Base-by-base conservation (phyloP, 1,284 basidiomycete genomes). In the Tylopilus sp. region DNA sequence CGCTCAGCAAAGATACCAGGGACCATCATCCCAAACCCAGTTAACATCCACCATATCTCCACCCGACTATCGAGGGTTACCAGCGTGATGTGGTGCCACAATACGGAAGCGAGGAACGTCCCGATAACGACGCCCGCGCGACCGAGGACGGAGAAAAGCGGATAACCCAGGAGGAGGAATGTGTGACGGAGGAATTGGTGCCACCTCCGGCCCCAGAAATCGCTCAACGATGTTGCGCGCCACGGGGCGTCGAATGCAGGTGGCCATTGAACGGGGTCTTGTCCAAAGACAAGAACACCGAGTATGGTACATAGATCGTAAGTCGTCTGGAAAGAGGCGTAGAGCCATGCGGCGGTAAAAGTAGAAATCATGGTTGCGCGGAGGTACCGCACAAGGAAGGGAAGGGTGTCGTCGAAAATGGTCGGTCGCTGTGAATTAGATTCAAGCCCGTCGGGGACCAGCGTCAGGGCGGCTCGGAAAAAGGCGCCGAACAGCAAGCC, bases 1-100 rank as follows among this genome's bases (percentile, higher is more conserved):
- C 17, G 20, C 21, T 49, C 48, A 2, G 21, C 48, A 28, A 49
- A 42, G 1, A 49, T 9, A 11, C 48, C 48, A 3, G 21, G 20
- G 7, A 1, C 48, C 48, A 49, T 49, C 48, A 49, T 49, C 43
- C 42, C 48, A 24, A 49, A 49, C 29, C 48, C 48, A 12, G 38
- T 17, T 6, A 37, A 1, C 21, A 20, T 26, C 48, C 48, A 33
- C 21, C 48, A 11, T 1, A 17, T 2, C 4, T 28, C 14, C 11
- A 35, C 28, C 7, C 33, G 12, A 17, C 29, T 12, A 7, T 46
- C 36, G 20, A 18, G 1, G 9, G 29, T 24, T n/a, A 26, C n/a
- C 12, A 46, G 21, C 4, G 18, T 15, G 35, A 46, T 4, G 21
- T 49, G 43, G 10, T 49, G 48, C 48, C 12, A 28, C 6, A 38